A percentile compares a stretch with the other conserved stretches of the same genome.
Evolutionary conservation across 208 protist genomes (phyloP).

Genomic region (Trypanosomatidae sp.): DNA sequence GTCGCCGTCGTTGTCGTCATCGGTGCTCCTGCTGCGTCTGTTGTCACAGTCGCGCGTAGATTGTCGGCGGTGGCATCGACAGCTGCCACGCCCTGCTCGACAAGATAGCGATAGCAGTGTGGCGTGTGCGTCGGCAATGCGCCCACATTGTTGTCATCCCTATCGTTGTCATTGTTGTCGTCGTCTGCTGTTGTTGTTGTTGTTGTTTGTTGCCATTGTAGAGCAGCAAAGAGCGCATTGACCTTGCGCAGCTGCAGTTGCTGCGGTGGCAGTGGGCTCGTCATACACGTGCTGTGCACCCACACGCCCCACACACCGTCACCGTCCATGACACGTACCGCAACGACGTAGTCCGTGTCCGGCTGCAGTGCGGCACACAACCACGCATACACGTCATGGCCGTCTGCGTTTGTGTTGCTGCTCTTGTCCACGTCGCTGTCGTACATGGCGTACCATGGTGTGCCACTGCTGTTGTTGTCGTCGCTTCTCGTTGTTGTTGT

Average conservation of each 20-base stretch:
- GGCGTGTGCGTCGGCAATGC: neutral
- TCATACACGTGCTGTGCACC: slow-evolving; percentile 43
- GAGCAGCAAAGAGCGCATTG: slow-evolving; percentile 60
- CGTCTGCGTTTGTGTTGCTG: neutral
- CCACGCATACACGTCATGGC: slow-evolving; percentile 3
- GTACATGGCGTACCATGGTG: slow-evolving; percentile 3
- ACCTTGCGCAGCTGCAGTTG: slow-evolving; percentile 51
- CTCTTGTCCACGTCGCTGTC: neutral
- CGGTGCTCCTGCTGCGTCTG: too few relatives aligned
- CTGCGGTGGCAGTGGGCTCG: slow-evolving; percentile 49
- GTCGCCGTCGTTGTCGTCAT: too few relatives aligned
- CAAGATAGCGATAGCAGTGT: slow-evolving; percentile 50
- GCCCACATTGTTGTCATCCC: neutral
- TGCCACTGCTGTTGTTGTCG: slow-evolving; percentile 8
- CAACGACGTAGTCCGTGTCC: slow-evolving; percentile 50
- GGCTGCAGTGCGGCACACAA: slow-evolving; percentile 22
- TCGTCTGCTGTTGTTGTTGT: neutral
- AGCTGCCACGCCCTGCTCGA: slow-evolving; percentile 57
- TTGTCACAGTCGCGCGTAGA: too few relatives aligned
- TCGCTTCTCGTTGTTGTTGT: neutral
- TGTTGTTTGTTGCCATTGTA: slow-evolving; percentile 56
- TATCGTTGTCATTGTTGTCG: neutral
- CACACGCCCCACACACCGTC: slow-evolving; percentile 59
- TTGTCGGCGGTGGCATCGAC: too few relatives aligned
- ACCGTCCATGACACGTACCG: slow-evolving; percentile 64